Conservation (phyloP, 2,329 filamentous ascomycete genomes). For the Colletotrichum sp. region DNA sequence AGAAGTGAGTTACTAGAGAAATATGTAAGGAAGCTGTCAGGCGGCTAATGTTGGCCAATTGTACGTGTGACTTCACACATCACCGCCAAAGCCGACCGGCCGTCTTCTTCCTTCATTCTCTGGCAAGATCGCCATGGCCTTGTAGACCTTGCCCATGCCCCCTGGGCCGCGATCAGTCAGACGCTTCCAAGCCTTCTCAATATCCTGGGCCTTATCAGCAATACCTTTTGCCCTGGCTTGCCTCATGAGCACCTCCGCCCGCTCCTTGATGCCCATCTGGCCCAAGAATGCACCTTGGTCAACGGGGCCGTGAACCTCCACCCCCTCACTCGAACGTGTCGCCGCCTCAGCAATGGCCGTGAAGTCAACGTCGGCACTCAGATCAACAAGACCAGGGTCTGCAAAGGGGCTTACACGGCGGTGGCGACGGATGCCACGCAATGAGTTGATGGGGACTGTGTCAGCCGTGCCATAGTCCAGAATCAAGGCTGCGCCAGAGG, state of each 20-base stretch:
- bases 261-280: slow-evolving; percentile 81
- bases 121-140: slow-evolving; percentile 88
- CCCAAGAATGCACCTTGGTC: slow-evolving; percentile 82
- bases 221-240: slow-evolving; percentile 53
- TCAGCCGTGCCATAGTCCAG: slow-evolving; percentile 89
- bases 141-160: slow-evolving; percentile 96
- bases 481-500: slow-evolving; percentile 89
- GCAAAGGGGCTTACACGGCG: slow-evolving; percentile 78
- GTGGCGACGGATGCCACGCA: slow-evolving; percentile 87
- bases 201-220: slow-evolving; percentile 55
- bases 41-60: background rate
- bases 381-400: slow-evolving; percentile 81
- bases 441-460: slow-evolving; percentile 83
- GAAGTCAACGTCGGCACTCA: slow-evolving; percentile 95
- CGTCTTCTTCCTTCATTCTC: slow-evolving; percentile 75
- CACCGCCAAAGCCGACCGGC: slow-evolving; percentile 92
- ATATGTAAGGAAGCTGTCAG: background rate
- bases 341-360: slow-evolving; percentile 84
- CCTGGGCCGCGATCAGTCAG: slow-evolving; percentile 82
- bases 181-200: slow-evolving; percentile 79
- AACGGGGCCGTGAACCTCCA: slow-evolving; percentile 93
- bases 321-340: slow-evolving; percentile 72
- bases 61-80: slow-evolving; percentile 39
- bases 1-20: background rate
- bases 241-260: slow-evolving; percentile 71